phyloP scores from a whole-genome alignment of 2,329 filamentous ascomycete genomes.

The Monilinia fructigena region DNA sequence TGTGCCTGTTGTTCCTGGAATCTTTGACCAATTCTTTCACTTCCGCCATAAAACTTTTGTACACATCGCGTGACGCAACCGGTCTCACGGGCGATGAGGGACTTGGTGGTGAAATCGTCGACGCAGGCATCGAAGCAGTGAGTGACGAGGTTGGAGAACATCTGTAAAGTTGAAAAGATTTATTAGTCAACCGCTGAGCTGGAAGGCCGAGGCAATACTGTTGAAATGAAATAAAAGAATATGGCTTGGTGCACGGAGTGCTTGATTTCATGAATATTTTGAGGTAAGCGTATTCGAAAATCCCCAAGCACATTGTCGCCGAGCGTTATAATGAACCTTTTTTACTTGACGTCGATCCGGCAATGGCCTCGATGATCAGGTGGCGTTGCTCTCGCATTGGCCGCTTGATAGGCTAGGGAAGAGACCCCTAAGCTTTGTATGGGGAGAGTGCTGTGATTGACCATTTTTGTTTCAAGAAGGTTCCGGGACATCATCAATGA shows the following conservation, averaged over 20 bases:
- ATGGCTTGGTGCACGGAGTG: background rate
- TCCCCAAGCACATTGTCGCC: background rate
- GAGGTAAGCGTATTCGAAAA: background rate
- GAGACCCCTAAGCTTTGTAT: background rate
- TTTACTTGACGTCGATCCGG: background rate
- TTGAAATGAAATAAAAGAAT: background rate
- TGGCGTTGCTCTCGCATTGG: background rate
- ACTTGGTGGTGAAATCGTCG: constrained; percentile 98
- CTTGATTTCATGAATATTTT: background rate
- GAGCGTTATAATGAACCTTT: no score
- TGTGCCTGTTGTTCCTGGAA: constrained; percentile 72
- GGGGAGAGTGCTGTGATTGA: background rate
- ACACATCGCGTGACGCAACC: constrained; percentile 93
- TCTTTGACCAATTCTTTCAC: constrained; percentile 84
- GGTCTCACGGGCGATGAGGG: constrained; percentile 81
- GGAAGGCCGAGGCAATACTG: background rate
- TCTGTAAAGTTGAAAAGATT: constrained; percentile 41
- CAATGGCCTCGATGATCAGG: background rate
- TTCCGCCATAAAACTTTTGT: constrained; percentile 91
- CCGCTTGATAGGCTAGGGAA: background rate
- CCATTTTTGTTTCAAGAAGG: background rate
- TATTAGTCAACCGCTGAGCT: background rate
- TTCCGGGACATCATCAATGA: background rate
- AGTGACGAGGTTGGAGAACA: constrained; percentile 69
- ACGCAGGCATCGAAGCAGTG: constrained; percentile 96